Evolutionary conservation across 2,329 filamentous ascomycete genomes (phyloP), one percentile per base, ranked within the genome.

Genomic region (Xylaria hypoxylon): DNA sequence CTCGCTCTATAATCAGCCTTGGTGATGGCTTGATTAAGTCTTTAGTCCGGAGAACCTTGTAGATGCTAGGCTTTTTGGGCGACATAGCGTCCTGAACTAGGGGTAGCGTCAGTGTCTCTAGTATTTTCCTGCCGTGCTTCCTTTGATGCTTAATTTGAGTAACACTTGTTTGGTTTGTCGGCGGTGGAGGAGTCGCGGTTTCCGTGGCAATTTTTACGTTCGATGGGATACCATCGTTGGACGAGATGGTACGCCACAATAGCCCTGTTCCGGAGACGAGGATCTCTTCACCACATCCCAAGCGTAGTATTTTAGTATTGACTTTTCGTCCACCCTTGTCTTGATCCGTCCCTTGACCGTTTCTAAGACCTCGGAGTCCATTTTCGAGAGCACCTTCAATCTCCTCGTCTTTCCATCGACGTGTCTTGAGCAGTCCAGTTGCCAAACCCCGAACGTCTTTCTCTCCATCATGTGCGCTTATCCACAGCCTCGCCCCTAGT

Each of bases 391-490:
- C 73, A 5, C 74, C 74, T 58, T 80, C 78, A 1, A 87, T 81
- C 56, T 88, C 83, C 38, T 84, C 79, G 8, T 75, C 70, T 0
- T 74, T 76, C 72, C 81, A 86, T 56, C 77, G 79, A 57, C 75
- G 77, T 15, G 83, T 86, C 67, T 80, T 82, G 4, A 88, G 79
- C 73, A 85, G 80, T 45, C 77, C 82, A 4, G 83, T 85, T 2
- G 82, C 83, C 56, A 87, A 73, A 0, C 87, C 88, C 3, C 78
- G 79, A 28, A 84, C 82, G 40, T 85, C 80, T 72, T 89, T 90
- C 31, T 86, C 83, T 5, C 84, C 86, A 71, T 90, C 88, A 68
- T 89, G 88, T 0, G 87, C 84, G 62, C 84, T 84, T 22, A 91
- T 82, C 89, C 89, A 91, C 1, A 82, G 80, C 62, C 80, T 81